Evolutionary conservation across 2,329 filamentous ascomycete species (phyloP), one percentile per base, ranked within the genome.

Genomic region (Cytospora piceae): DNA sequence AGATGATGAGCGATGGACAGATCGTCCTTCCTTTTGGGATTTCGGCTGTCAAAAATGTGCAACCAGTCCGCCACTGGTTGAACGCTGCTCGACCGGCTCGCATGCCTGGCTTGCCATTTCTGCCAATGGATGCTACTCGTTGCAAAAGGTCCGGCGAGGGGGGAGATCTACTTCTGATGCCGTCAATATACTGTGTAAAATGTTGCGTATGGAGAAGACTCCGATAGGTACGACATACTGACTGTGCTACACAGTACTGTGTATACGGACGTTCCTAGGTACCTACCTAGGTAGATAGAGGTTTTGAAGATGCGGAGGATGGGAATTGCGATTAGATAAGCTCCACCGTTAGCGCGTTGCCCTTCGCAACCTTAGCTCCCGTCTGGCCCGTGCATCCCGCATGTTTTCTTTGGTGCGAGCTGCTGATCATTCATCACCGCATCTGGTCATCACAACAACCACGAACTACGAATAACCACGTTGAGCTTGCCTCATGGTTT

Each of bases 21-120:
- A 66, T 63, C 64, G 64, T 54, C 64, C 49, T 66, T 55, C 64
- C 60, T 20, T 27, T 55, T 59, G 54, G 37, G 55, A 59, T 59
- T 42, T 56, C 54, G 53, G 42, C 54, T 22, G 31, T 37, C 39
- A 37, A 37, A 37, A 49, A 32, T 54, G 39, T 37, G 62, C 53
- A 63, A 32, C 58, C 31, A 22, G 64, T 17, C 37, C 61, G 53
- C 53, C 61, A 63, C 61, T 57, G 37, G 52, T 22, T 56, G 46
- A 49, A 24, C 12, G 12, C 34, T 37, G 11, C 9, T 22, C 11
- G 34, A 14, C 34, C 14, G 34, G 46, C 46, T 12, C 11, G 11
- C 11, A 29, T 29, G 27, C 27, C 5, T 3, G 27, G 5, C 27
- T 5, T 29, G 27, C 46, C 22, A 22, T 22, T 49, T n/a, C 42